phyloP scores from a whole-genome alignment of 2,329 filamentous ascomycete species.

The Colletotrichum coccodes region DNA sequence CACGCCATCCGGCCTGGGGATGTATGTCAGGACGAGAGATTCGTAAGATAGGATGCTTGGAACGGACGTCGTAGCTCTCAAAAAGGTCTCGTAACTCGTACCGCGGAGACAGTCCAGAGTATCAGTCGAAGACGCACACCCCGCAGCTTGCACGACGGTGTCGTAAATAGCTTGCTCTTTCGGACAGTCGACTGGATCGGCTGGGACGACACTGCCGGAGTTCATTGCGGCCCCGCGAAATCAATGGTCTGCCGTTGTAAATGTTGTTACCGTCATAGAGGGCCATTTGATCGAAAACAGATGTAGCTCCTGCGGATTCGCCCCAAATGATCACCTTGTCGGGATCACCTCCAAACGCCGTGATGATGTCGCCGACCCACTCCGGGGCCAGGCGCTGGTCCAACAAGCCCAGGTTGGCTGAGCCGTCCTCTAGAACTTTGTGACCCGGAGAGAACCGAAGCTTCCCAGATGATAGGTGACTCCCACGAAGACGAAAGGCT shows the following conservation, averaged over 20 bases:
- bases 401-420: constrained; percentile 76
- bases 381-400: constrained; percentile 79
- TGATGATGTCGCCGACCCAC: constrained; percentile 84
- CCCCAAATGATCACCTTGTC: constrained; percentile 85
- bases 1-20: constrained; percentile 77
- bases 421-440: constrained; percentile 74
- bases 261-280: constrained; percentile 77
- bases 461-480: constrained; percentile 82
- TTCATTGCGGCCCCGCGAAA: constrained; percentile 86
- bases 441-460: constrained; percentile 78
- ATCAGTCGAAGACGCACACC: constrained; percentile 67
- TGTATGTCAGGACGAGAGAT: constrained; percentile 76
- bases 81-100: constrained; percentile 67
- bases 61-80: constrained; percentile 76
- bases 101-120: constrained; percentile 74
- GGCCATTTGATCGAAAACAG: constrained; percentile 80
- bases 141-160: constrained; percentile 65
- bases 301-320: constrained; percentile 77
- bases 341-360: constrained; percentile 81
- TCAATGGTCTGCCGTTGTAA: constrained; percentile 78
- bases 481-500: constrained; percentile 79
- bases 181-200: constrained; percentile 70
- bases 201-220: constrained; percentile 71
- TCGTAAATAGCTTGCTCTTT: constrained; percentile 76
- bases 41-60: constrained; percentile 74